These are phyloP conservation scores for Lathyrus oleraceus DNA, from an alignment of 306 rosid genomes.

Conservation along the genomic window DNA sequence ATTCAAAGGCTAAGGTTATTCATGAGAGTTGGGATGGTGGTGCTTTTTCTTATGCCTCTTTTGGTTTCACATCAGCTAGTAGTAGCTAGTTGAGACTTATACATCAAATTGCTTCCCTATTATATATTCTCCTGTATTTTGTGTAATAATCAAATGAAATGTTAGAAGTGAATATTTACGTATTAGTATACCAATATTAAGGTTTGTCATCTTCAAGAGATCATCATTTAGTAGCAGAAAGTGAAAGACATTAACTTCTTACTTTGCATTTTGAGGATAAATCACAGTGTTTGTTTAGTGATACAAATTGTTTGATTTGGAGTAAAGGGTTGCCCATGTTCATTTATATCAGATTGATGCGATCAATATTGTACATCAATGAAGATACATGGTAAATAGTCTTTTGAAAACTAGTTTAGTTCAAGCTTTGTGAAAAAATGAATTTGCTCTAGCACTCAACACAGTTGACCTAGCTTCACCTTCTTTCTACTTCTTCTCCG, in stretches of 20 bases:
- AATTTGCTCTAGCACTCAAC: too few relatives aligned
- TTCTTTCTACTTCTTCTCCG: too few relatives aligned
- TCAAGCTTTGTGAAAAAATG: too few relatives aligned
- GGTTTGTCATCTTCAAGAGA: background rate
- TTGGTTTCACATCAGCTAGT: constrained; percentile 28
- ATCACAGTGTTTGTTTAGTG: background rate
- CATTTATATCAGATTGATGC: background rate
- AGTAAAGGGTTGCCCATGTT: background rate
- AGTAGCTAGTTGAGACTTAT: constrained; percentile 18
- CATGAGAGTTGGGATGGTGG: constrained; percentile 49
- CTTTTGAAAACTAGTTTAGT: too few relatives aligned
- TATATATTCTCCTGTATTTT: background rate
- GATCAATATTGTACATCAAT: background rate
- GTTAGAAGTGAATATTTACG: background rate
- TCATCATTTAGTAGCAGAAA: constrained; percentile 21
- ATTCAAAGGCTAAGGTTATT: constrained; percentile 41
- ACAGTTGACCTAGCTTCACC: too few relatives aligned
- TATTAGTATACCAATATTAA: background rate
- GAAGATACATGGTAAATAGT: background rate
- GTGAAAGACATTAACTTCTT: background rate
- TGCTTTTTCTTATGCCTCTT: constrained; percentile 44
- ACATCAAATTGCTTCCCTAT: background rate
- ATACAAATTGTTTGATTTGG: background rate
- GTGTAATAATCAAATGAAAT: background rate
- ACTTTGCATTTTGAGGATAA: background rate